Evolutionary conservation across 805 yeast genomes (phyloP), one percentile per base, ranked within the genome.

Genomic region (Saccharomycopsis oosterbeekiorum): DNA sequence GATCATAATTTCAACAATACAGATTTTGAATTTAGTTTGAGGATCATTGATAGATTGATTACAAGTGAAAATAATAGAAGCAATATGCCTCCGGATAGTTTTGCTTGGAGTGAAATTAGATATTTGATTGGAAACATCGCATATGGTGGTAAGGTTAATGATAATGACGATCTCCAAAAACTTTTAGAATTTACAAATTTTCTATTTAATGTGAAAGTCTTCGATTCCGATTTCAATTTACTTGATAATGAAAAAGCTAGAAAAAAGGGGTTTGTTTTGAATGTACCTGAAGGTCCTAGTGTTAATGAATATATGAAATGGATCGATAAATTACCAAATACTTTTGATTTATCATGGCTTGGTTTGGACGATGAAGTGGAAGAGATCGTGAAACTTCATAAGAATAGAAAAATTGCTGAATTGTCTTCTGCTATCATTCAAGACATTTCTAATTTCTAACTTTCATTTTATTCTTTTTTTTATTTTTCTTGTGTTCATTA

Each of bases 1-100:
- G 68, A 65, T 10, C 86, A 89, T 68, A 96, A 88, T 63, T 81
- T 91, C 67, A 88, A 81, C 68, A 89, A 88, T 61, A 72, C 84
- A n/a, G 97, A 92, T 69, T 78, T 85, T 59, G 71, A 74, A 11
- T 75, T 82, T 24, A 85, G 83, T 1, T 65, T 77, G 3, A 68
- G 64, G 57, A 74, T 83, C 19, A 70, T 85, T 57, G 75, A 75
- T 50, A 71, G 74, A 55, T 68, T 80, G 67, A 68, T 85, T n/a
- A 60, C 59, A 4, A 51, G 59, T 10, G 62, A 69, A 11, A 61
- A 64, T 3, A 63, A 64, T 9, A 62, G 73, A 37, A 65, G 70
- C 51, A 79, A 81, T 62, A 65, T 82, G 10, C 65, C 81, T 0
- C 84, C 84, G 0, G 77, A 74, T 4, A 26, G 55, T 0, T 74